phyloP scores from a whole-genome alignment of 352 stramenopile species.

The Globisporangium ultimum region DNA sequence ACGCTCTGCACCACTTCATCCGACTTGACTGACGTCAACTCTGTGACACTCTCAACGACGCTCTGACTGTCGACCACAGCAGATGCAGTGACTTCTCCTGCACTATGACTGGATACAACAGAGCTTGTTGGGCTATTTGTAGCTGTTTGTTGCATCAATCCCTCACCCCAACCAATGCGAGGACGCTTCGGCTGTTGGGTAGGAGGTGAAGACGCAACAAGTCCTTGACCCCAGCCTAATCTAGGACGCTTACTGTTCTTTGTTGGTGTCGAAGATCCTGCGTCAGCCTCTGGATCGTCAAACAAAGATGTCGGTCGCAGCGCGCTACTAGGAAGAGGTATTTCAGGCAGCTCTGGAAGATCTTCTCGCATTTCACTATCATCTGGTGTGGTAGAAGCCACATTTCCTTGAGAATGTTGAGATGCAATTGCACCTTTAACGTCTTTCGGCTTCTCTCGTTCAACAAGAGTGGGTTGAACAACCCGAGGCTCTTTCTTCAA shows the following conservation, averaged over 20 bases:
- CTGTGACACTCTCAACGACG: background rate
- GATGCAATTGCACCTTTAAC: background rate
- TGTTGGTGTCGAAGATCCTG: constrained; percentile 30
- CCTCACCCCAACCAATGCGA: constrained; percentile 80
- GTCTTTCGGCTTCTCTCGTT: constrained; percentile 3
- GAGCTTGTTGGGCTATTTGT: constrained; percentile 9
- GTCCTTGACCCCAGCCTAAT: constrained; percentile 79
- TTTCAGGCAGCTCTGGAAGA: constrained; percentile 57
- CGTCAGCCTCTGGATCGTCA: constrained; percentile 15
- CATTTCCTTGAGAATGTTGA: too few species aligned
- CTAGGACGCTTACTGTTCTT: constrained; percentile 58
- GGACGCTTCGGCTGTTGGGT: constrained; percentile 61
- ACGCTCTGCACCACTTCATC: constrained; percentile 1
- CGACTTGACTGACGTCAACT: background rate
- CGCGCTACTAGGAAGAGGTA: constrained; percentile 35
- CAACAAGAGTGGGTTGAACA: background rate
- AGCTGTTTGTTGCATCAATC: constrained; percentile 41
- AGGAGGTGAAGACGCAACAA: constrained; percentile 62
- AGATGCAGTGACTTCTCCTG: background rate
- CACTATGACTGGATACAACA: constrained; percentile 8
- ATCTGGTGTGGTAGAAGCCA: too few species aligned
- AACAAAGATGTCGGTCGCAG: constrained; percentile 4
- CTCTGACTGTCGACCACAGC: background rate
- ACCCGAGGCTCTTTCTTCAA: background rate
- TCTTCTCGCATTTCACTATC: constrained; percentile 33